Conservation (phyloP, 192 early-diverging fungal genomes). For the Umbelopsis ramanniana region DNA sequence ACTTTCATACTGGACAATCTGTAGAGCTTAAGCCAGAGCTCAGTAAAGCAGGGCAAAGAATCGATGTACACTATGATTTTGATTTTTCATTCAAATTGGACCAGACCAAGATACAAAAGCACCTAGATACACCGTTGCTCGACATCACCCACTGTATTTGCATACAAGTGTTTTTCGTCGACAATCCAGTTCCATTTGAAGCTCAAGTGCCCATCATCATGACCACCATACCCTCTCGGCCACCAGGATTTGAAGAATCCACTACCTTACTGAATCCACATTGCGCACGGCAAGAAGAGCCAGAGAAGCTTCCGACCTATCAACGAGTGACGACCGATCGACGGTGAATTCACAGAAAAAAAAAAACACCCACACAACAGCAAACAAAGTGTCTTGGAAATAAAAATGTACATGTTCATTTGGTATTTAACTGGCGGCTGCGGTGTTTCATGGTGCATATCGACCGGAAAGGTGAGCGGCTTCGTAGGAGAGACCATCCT, state of each 20-base stretch:
- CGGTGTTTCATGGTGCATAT: conserved; percentile 1
- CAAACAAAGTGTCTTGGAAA: no score
- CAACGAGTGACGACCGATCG: background rate
- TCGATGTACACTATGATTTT: conserved; percentile 11
- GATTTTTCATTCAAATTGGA: background rate
- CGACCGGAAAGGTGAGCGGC: conserved; percentile 5
- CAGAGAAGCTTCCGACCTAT: background rate
- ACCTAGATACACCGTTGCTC: background rate
- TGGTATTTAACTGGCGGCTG: no score
- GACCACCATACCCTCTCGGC: conserved; percentile 8
- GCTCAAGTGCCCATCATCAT: conserved; percentile 11
- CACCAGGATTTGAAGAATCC: conserved; percentile 15
- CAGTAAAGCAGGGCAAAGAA: conserved; percentile 9
- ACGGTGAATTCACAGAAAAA: background rate
- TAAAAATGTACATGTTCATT: no score
- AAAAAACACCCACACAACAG: background rate
- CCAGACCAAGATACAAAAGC: background rate
- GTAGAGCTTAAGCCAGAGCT: background rate
- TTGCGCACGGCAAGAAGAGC: background rate
- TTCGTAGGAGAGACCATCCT: conserved; percentile 45
- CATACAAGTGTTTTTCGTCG: background rate
- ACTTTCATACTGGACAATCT: background rate
- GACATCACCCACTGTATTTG: conserved; percentile 1
- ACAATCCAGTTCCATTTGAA: background rate
- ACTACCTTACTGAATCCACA: background rate